Percentiles rank a stretch among this genome's conserved stretches.
phyloP scores from a whole-genome alignment of 2,329 filamentous ascomycete species.

The Apiospora phragmitis region DNA sequence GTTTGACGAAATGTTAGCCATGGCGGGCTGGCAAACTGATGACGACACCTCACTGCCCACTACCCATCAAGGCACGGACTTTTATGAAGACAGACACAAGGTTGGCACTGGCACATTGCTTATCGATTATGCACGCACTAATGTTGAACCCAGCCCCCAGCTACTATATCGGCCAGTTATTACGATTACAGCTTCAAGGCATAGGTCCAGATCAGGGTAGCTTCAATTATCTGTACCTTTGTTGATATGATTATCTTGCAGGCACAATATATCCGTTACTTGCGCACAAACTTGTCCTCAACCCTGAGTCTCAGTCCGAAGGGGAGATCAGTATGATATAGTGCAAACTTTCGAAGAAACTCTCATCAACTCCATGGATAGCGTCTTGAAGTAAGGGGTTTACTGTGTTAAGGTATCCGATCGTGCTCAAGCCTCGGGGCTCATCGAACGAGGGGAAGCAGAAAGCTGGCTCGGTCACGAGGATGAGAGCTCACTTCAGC shows the following conservation, averaged over 20 bases:
- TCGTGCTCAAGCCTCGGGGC: neutral
- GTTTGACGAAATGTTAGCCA: neutral
- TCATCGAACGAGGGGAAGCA: neutral
- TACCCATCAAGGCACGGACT: neutral
- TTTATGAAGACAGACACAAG: neutral
- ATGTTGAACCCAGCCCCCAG: neutral
- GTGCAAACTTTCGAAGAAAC: neutral
- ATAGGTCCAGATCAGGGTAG: neutral
- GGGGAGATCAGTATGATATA: neutral
- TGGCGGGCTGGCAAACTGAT: slow-evolving; percentile 3
- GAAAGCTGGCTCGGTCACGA: neutral
- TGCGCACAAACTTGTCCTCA: neutral
- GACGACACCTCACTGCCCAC: slow-evolving; percentile 10
- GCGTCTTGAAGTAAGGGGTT: neutral
- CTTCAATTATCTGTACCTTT: neutral
- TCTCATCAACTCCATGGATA: neutral
- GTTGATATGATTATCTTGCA: neutral
- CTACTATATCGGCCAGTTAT: neutral
- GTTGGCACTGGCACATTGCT: neutral
- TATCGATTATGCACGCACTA: neutral
- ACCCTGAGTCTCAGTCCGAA: neutral
- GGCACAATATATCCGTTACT: neutral
- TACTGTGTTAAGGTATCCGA: neutral
- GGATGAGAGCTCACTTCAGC: neutral
- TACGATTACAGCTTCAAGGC: neutral